Evolutionary conservation across 768 basidiomycete species (phyloP), one percentile per base, ranked within the genome.

Genomic region (Lyophyllum decastes): DNA sequence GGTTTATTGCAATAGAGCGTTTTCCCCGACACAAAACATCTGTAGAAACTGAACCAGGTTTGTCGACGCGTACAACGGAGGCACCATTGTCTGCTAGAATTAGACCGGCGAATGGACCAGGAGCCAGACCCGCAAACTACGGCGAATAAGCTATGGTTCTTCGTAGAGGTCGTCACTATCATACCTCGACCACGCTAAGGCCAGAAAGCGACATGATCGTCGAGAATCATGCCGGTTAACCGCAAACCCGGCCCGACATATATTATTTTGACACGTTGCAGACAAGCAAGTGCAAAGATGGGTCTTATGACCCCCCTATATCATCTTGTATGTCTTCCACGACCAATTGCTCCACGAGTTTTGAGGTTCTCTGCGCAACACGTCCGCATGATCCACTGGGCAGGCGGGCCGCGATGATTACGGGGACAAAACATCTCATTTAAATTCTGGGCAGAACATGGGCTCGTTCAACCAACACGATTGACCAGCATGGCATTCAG

Each of bases 121-220:
- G 92, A 3, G 91, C 92, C 25, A 94, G 78, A 27, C 91, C 92
- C 25, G 87, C 91, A 65, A 93, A 91, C 89, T 93, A 61, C 14
- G 47, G 24, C 21, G 6, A 21, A 58, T 21, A n/a, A 24, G 9
- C 35, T 17, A 9, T 30, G 10, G 43, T 30, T 35, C 0, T 41
- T 16, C 34, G 22, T n/a, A 16, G 47, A 33, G 17, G 14, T 35
- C 38, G n/a, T 35, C 19, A 11, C 17, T 17, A 41, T 40, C 48
- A 47, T 46, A 66, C 69, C 56, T 72, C 70, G 38, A 72, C 48
- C 8, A 72, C 70, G 25, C 56, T 61, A 21, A 64, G 51, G 25
- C 65, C 65, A 48, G 65, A 49, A 1, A 68, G 59, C 33, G 67
- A 54, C 67, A 68, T 64, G 52, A 45, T 33, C n/a, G 43, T 27